Evolutionary conservation across 2,329 filamentous ascomycete genomes (phyloP).

Genomic region (Mollisiaceae sp.): DNA sequence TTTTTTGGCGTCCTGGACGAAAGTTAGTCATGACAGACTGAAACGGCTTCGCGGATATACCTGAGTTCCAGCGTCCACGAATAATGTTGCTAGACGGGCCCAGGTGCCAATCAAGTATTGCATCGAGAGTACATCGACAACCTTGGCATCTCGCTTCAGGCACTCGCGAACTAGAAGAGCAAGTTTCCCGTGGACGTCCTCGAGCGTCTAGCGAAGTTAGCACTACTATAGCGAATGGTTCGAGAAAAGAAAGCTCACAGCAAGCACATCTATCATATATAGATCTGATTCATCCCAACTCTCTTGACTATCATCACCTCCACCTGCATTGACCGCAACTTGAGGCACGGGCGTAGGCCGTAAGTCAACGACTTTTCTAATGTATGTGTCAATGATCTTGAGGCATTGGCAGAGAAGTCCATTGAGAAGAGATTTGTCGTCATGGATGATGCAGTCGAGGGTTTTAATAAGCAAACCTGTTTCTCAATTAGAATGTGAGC

Average conservation of each 20-base stretch:
- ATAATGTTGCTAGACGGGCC: constrained; percentile 28
- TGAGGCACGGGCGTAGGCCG: constrained; percentile 16
- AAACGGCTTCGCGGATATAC: constrained; percentile 17
- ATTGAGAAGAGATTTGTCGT: constrained; percentile 10
- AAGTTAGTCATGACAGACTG: constrained; percentile 51
- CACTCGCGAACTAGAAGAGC: neutral
- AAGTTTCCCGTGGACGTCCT: neutral
- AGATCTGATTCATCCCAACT: constrained; percentile 29
- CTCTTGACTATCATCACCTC: constrained; percentile 37
- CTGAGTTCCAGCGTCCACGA: constrained; percentile 32
- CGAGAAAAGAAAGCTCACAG: constrained; percentile 24
- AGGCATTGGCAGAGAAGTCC: constrained; percentile 11
- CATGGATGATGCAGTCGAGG: constrained; percentile 14
- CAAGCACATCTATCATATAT: constrained; percentile 36
- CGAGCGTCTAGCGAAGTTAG: constrained; percentile 29
- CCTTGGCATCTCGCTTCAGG: neutral
- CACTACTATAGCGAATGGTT: neutral
- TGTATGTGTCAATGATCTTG: constrained; percentile 20
- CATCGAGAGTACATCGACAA: constrained; percentile 11
- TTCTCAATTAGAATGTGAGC: constrained; percentile 16
- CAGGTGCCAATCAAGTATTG: constrained; percentile 27
- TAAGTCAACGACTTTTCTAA: constrained; percentile 29
- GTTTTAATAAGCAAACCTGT: constrained; percentile 17
- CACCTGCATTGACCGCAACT: neutral
- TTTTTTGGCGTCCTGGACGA: constrained; percentile 37